Conservation (phyloP, 352 stramenopile species). For the Blastocystis sp. region DNA sequence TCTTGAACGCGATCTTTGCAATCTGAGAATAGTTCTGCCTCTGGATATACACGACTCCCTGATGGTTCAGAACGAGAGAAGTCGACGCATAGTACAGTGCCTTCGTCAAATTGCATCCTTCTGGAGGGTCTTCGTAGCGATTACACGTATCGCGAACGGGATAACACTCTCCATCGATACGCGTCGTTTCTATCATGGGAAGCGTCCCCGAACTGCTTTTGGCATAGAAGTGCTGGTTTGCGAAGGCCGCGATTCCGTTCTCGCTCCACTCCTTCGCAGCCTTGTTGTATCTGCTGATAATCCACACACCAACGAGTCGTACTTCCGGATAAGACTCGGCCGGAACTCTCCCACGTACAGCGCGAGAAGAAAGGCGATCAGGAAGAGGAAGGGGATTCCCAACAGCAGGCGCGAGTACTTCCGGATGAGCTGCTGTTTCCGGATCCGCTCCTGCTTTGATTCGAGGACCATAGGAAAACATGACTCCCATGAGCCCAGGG, state of each 20-base stretch:
- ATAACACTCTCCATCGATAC: neutral
- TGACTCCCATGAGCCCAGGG: neutral
- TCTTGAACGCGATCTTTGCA: slow-evolving; percentile 1
- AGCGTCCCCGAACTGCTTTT: neutral
- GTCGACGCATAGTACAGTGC: neutral
- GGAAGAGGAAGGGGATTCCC: neutral
- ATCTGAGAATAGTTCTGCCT: neutral
- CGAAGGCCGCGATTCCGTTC: neutral
- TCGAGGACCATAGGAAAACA: neutral
- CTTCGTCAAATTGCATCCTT: neutral
- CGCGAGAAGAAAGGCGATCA: neutral
- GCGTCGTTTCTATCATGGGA: neutral
- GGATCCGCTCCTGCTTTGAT: neutral
- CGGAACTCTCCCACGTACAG: neutral
- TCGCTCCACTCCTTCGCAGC: neutral
- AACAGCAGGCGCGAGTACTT: neutral
- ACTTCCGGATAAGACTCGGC: neutral
- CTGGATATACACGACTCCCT: neutral
- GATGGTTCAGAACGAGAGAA: neutral
- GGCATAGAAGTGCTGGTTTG: neutral
- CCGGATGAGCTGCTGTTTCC: neutral
- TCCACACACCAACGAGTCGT: too few species aligned
- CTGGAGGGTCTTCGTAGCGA: neutral
- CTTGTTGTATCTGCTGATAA: slow-evolving; percentile 32
- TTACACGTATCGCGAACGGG: slow-evolving; percentile 13